These are phyloP conservation scores for Yamadazyma nakazawae DNA, from an alignment of 805 yeast species.

Conservation along the genomic window DNA sequence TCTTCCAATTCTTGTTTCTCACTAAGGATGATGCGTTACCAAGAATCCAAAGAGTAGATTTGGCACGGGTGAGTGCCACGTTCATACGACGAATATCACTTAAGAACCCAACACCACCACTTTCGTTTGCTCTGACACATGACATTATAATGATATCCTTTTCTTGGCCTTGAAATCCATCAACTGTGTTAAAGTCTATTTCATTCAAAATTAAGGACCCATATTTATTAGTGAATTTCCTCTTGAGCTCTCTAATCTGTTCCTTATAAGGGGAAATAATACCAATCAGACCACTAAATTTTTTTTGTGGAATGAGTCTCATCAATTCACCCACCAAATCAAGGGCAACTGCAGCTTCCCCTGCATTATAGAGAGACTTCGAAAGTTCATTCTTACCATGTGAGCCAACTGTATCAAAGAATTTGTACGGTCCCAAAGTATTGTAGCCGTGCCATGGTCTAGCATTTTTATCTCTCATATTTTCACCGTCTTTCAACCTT, in stretches of 20 bases:
- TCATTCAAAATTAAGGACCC: conserved; percentile 63
- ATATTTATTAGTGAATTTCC: conserved; percentile 52
- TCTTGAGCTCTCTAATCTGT: conserved; percentile 62
- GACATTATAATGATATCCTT: conserved; percentile 91
- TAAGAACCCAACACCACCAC: conserved; percentile 76
- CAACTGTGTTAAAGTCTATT: conserved; percentile 90
- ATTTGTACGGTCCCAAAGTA: conserved; percentile 70
- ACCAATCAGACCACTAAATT: conserved; percentile 76
- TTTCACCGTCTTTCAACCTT: conserved; percentile 70
- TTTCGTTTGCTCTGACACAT: conserved; percentile 84
- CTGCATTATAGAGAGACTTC: conserved; percentile 64
- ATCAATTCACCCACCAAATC: conserved; percentile 58
- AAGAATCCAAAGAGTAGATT: conserved; percentile 86
- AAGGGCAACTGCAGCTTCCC: conserved; percentile 72
- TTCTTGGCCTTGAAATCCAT: conserved; percentile 91
- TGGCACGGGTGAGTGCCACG: conserved; percentile 93
- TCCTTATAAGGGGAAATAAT: conserved; percentile 93
- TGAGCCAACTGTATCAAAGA: conserved; percentile 61
- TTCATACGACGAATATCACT: conserved; percentile 94
- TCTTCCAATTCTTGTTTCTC: conserved; percentile 69
- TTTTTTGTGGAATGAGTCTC: conserved; percentile 42
- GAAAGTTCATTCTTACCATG: conserved; percentile 66
- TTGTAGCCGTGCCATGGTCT: conserved; percentile 71
- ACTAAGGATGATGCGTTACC: conserved; percentile 71
- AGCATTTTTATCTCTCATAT: conserved; percentile 55